Percentiles rank a stretch among this genome's conserved stretches.
phyloP scores from a whole-genome alignment of 1,139 yeast species.

The Debaryomycetaceae sp. region DNA sequence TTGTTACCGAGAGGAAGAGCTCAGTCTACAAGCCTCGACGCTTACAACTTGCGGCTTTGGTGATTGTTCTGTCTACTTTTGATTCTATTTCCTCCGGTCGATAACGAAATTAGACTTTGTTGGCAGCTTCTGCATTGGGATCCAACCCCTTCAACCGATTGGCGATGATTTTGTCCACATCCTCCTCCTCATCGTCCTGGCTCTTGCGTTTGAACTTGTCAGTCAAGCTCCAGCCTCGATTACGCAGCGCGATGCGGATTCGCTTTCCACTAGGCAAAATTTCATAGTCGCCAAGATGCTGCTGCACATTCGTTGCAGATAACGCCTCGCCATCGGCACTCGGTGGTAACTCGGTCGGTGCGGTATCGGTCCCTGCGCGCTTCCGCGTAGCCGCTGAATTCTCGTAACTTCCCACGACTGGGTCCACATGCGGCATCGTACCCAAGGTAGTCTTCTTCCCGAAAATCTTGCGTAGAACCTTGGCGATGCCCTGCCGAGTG shows the following conservation, averaged over 20 bases:
- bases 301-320: constrained; percentile 13
- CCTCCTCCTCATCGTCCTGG: constrained; percentile 28
- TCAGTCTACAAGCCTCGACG: no score
- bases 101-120: not conserved
- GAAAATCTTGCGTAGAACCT: constrained; percentile 5
- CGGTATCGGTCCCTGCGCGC: constrained; percentile 40
- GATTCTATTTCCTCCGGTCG: not conserved
- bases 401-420: no score
- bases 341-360: constrained; percentile 37
- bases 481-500: constrained; percentile 7
- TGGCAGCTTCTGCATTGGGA: not conserved
- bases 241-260: constrained; percentile 28
- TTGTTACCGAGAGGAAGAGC: no score
- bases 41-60: no score
- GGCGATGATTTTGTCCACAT: constrained; percentile 50
- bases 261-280: constrained; percentile 62
- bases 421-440: not conserved
- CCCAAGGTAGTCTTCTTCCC: not conserved
- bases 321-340: constrained; percentile 35
- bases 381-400: constrained; percentile 21
- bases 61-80: no score
- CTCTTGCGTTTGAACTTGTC: constrained; percentile 6
- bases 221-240: constrained; percentile 12
- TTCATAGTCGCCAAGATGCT: constrained; percentile 34
- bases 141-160: constrained; percentile 31